These are phyloP conservation scores for Lactifluus pinguis DNA, from an alignment of 768 basidiomycete genomes.

Conservation along the genomic window DNA sequence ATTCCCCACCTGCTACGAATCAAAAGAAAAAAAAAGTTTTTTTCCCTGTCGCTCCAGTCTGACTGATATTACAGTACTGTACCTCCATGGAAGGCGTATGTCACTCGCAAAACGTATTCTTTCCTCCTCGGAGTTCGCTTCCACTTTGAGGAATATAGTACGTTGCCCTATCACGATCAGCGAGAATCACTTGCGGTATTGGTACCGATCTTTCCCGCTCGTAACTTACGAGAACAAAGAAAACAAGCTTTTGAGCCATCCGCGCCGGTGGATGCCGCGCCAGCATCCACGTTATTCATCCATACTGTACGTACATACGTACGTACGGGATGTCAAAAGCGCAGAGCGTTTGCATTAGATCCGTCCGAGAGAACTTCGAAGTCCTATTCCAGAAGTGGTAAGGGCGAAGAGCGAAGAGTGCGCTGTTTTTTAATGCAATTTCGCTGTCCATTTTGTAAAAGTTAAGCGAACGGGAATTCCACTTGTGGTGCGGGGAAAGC, in stretches of 20 bases:
- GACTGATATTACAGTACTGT: background rate
- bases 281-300: background rate
- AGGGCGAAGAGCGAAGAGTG: background rate
- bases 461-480: background rate
- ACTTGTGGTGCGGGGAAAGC: conserved; percentile 3
- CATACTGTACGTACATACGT: background rate
- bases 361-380: background rate
- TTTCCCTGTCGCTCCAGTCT: background rate
- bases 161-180: background rate
- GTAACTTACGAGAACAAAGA: background rate
- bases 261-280: background rate
- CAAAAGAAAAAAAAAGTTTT: background rate
- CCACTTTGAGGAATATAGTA: background rate
- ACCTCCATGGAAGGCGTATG: background rate
- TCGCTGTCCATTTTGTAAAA: background rate
- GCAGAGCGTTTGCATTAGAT: background rate
- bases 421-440: background rate
- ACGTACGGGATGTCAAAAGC: conserved; percentile 4
- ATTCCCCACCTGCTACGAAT: background rate
- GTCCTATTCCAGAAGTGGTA: background rate
- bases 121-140: background rate
- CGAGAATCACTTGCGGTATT: background rate
- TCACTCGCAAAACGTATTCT: background rate
- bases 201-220: background rate
- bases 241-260: background rate